Evolutionary conservation across 306 rosid genomes (phyloP), one percentile per base, ranked within the genome.

Genomic region (Vigna reflexopilosa): DNA sequence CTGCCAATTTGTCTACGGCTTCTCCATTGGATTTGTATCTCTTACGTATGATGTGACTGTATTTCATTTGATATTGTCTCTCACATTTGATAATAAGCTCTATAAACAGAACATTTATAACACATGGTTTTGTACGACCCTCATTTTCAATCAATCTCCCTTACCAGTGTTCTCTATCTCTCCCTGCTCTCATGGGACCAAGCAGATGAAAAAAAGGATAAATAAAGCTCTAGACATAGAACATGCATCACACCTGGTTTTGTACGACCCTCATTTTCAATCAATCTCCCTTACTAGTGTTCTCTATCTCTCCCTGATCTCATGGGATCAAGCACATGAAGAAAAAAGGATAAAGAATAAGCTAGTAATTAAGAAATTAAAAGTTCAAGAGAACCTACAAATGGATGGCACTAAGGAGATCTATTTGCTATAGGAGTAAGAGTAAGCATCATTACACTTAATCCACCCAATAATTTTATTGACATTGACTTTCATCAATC

Each of bases 191-290:
- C 5, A 10, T 59, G 17, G 40, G 10, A 17, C 26, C 38, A 58
- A 26, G 30, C 38, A 59, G 19, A 59, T 14, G 42, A n/a, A 38
- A 0, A 59, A 59, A 54, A 36, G 40, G 61, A 70, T 50, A 67
- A 68, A 51, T 52, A 78, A 54, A 57, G 32, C 45, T 77, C 16
- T 36, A 17, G 5, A 64, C 44, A 58, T 58, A 58, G 38, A 26
- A 1, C 17, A 24, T 58, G 9, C 1, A 58, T 28, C 40, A 13
- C 9, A 24, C n/a, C 24, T 24, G 13, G 57, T 24, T 22, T 56
- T 24, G 36, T 24, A 57, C 26, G n/a, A 11, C 32, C 66, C 40
- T 28, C 40, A 26, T 6, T 12, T 28, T 59, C 66, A 59, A 59
- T 59, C 2, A 12, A 59, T 59, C 66, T 59, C 38, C 32, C 40